A percentile compares a stretch with the other conserved stretches of the same genome.
Conservation (phyloP, 305 asterid species). For the Fraxinus sp. region DNA sequence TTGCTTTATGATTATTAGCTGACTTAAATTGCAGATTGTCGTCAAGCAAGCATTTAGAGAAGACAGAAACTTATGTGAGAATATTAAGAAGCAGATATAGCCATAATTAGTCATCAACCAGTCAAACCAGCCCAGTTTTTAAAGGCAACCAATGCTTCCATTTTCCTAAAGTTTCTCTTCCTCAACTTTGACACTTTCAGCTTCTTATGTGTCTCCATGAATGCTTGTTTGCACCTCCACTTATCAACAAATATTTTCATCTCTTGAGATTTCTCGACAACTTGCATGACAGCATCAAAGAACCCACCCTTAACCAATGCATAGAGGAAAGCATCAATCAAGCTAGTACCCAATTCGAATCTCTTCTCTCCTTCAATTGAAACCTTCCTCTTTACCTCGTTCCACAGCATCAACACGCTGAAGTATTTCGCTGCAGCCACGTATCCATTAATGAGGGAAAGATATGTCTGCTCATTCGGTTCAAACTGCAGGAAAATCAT, state of each 20-base stretch:
- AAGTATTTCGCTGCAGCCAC: slow-evolving; percentile 64
- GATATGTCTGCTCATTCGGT: slow-evolving; percentile 85
- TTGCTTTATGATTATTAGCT: background rate
- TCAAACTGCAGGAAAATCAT: slow-evolving; percentile 77
- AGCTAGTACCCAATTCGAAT: slow-evolving; percentile 45
- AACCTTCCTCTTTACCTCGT: slow-evolving; percentile 71
- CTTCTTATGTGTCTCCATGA: slow-evolving; percentile 96
- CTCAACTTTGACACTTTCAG: slow-evolving; percentile 71
- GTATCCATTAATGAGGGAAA: slow-evolving; percentile 77
- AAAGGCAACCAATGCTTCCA: slow-evolving; percentile 84
- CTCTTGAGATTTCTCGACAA: slow-evolving; percentile 73
- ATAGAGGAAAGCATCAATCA: slow-evolving; percentile 80
- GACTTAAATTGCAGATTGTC: background rate
- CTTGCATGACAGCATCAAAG: slow-evolving; percentile 94
- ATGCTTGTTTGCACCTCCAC: slow-evolving; percentile 96
- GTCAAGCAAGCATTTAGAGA: background rate
- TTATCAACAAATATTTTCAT: slow-evolving; percentile 79
- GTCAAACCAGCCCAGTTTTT: slow-evolving; percentile 94
- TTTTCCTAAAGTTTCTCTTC: slow-evolving; percentile 59
- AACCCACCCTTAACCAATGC: slow-evolving; percentile 92
- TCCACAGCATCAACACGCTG: slow-evolving; percentile 80
- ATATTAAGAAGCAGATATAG: background rate
- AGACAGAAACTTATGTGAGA: background rate
- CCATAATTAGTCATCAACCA: slow-evolving; percentile 37
- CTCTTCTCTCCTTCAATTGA: slow-evolving; percentile 49